phyloP scores from a whole-genome alignment of 768 basidiomycete genomes.

The Daedalea quercina region DNA sequence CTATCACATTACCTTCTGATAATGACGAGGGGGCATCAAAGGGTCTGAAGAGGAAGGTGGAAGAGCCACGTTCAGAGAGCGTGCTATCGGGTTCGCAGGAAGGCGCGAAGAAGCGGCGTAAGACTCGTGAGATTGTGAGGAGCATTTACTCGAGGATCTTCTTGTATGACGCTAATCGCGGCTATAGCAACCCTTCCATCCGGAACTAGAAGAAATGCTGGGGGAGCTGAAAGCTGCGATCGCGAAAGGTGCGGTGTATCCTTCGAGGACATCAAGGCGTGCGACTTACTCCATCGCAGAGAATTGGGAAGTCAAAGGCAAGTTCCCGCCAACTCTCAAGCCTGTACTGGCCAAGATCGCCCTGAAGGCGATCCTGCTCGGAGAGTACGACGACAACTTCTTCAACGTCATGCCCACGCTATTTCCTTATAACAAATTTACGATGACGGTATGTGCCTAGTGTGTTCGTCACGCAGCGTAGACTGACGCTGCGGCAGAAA shows the following conservation, averaged over 20 bases:
- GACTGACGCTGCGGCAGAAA: slow-evolving; percentile 49
- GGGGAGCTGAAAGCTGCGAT: slow-evolving; percentile 57
- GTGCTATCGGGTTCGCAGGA: slow-evolving; percentile 1
- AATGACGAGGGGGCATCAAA: slow-evolving; percentile 24
- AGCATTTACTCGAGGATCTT: neutral
- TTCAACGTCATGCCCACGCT: slow-evolving; percentile 82
- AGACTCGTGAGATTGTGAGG: slow-evolving; percentile 59
- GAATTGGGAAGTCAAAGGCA: slow-evolving; percentile 74
- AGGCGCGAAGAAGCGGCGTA: slow-evolving; percentile 58
- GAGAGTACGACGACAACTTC: slow-evolving; percentile 89
- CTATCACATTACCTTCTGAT: slow-evolving; percentile 40
- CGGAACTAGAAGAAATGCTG: slow-evolving; percentile 56
- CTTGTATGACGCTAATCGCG: neutral
- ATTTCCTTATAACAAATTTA: slow-evolving; percentile 95
- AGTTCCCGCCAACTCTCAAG: slow-evolving; percentile 81
- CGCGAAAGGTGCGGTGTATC: slow-evolving; percentile 38
- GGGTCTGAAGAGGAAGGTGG: slow-evolving; percentile 21
- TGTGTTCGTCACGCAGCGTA: neutral
- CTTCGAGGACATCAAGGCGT: neutral
- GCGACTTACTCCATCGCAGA: slow-evolving; percentile 34
- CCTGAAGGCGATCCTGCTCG: slow-evolving; percentile 70
- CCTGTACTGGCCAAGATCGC: slow-evolving; percentile 67
- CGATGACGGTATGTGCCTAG: slow-evolving; percentile 63
- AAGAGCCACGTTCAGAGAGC: slow-evolving; percentile 9
- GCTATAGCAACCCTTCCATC: slow-evolving; percentile 58